phyloP scores from a whole-genome alignment of 176 grass and related monocot species.

The Cenchrus americanus region DNA sequence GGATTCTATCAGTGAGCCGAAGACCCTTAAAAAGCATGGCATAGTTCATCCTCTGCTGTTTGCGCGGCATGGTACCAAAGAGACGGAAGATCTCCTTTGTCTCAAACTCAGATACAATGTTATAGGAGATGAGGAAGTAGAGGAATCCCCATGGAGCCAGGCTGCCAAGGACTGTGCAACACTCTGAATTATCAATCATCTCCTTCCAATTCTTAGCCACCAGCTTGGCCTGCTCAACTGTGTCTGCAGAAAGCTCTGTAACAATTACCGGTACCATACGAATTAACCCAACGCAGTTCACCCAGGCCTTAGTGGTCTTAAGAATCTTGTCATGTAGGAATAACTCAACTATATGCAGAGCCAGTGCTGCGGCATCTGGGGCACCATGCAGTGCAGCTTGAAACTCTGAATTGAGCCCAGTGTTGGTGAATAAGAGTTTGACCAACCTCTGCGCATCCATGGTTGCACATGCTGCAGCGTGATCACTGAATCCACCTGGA shows the following conservation, averaged over 20 bases:
- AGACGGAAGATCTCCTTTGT: conserved; percentile 33
- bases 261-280: conserved; percentile 6
- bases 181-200: conserved; percentile 6
- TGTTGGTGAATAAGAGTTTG: conserved; percentile 16
- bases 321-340: conserved; percentile 22
- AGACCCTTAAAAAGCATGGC: conserved; percentile 31
- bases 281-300: conserved; percentile 39
- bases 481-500: neutral
- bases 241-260: neutral
- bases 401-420: neutral
- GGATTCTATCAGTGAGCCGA: conserved; percentile 37
- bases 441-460: conserved; percentile 40
- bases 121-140: conserved; percentile 52
- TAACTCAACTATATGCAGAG: conserved; percentile 40
- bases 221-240: conserved; percentile 32
- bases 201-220: conserved; percentile 51
- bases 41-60: conserved; percentile 23
- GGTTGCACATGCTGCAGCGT: neutral
- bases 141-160: conserved; percentile 48
- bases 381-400: conserved; percentile 11
- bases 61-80: conserved; percentile 30
- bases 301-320: conserved; percentile 28
- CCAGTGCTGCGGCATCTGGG: conserved; percentile 45
- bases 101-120: conserved; percentile 44
- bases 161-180: neutral